Conservation (phyloP, 2,329 filamentous ascomycete species). For the Proliferodiscus dingleyae region DNA sequence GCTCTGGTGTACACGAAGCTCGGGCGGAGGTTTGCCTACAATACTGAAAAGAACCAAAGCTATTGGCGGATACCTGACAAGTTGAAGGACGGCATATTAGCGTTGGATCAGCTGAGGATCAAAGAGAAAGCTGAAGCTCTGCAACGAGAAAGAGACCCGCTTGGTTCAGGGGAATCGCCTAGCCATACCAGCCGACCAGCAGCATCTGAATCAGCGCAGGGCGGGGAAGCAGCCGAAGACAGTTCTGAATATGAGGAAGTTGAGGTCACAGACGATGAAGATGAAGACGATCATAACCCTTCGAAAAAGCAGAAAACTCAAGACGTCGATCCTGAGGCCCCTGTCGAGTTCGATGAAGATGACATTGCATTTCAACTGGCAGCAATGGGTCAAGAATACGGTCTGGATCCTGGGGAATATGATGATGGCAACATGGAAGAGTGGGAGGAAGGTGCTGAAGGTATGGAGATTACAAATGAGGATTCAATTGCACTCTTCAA, state of each 20-base stretch:
- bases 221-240: slow-evolving; percentile 43
- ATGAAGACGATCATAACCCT: slow-evolving; percentile 43
- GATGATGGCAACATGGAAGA: slow-evolving; percentile 57
- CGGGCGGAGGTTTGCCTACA: slow-evolving; percentile 84
- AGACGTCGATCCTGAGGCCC: slow-evolving; percentile 36
- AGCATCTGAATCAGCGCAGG: slow-evolving; percentile 9
- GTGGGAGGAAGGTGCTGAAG: slow-evolving; percentile 69
- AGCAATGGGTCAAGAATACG: slow-evolving; percentile 83
- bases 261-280: slow-evolving; percentile 42
- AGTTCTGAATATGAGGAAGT: slow-evolving; percentile 66
- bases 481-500: slow-evolving; percentile 77
- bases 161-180: slow-evolving; percentile 26
- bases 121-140: slow-evolving; percentile 46
- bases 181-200: slow-evolving; percentile 21
- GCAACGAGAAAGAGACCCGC: slow-evolving; percentile 20
- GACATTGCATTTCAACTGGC: slow-evolving; percentile 91
- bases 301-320: slow-evolving; percentile 46
- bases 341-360: slow-evolving; percentile 83
- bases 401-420: slow-evolving; percentile 71
- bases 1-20: slow-evolving; percentile 89
- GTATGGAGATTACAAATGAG: slow-evolving; percentile 63
- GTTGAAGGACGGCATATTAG: slow-evolving; percentile 71
- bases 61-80: slow-evolving; percentile 93
- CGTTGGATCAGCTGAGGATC: slow-evolving; percentile 68
- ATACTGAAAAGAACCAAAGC: slow-evolving; percentile 78